phyloP scores from a whole-genome alignment of 2,329 filamentous ascomycete genomes.

The Lachnellula hyalina region DNA sequence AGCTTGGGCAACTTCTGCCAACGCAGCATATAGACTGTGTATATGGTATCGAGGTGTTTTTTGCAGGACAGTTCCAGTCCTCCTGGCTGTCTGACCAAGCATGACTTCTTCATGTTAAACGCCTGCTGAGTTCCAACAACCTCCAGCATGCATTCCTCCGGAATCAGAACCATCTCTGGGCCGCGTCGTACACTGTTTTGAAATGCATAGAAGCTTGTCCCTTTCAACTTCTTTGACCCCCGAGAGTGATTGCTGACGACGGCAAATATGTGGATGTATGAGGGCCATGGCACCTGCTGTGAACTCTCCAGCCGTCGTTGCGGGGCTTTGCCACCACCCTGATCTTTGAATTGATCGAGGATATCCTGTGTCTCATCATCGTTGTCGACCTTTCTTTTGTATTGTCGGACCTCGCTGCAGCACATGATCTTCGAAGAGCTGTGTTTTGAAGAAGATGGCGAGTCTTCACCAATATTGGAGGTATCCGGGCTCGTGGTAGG shows the following conservation, averaged over 20 bases:
- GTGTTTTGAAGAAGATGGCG: too few relatives aligned
- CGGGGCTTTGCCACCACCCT: background rate
- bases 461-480: too few relatives aligned
- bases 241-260: background rate
- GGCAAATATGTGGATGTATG: background rate
- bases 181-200: background rate
- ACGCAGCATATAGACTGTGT: background rate
- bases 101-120: background rate
- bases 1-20: background rate
- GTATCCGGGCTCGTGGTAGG: too few relatives aligned
- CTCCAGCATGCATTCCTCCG: background rate
- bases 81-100: background rate
- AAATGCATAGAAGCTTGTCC: background rate
- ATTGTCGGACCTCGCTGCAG: too few relatives aligned
- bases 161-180: background rate
- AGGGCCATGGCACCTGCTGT: background rate
- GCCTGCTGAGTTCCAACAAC: background rate
- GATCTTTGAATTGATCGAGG: background rate
- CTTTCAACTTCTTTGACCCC: background rate
- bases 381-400: too few relatives aligned
- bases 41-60: background rate
- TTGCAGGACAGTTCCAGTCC: background rate
- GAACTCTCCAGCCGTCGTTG: background rate
- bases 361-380: too few relatives aligned
- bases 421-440: too few relatives aligned